These are phyloP conservation scores for Royoungia palumana DNA, from an alignment of 768 basidiomycete genomes.

Conservation along the genomic window DNA sequence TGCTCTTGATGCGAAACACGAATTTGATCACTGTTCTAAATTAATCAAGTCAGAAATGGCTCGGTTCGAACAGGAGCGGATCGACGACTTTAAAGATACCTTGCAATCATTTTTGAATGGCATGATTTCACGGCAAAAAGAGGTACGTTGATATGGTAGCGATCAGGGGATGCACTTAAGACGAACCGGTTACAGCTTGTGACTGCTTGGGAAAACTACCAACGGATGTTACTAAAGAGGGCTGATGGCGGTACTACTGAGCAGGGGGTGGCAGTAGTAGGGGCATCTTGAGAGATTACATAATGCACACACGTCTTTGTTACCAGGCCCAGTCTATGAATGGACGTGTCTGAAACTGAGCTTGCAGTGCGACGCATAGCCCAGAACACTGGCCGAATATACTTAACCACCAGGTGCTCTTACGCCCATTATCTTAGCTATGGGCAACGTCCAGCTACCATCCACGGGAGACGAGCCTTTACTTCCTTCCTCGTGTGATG, in stretches of 20 bases:
- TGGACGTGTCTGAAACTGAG: conserved; percentile 7
- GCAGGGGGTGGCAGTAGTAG: background rate
- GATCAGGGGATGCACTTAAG: background rate
- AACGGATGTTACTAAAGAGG: conserved; percentile 62
- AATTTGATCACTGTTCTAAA: conserved; percentile 86
- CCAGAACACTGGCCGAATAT: background rate
- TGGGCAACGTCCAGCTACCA: conserved; percentile 14
- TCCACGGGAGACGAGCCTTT: conserved; percentile 21
- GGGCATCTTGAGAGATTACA: conserved; percentile 4
- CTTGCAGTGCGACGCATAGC: background rate
- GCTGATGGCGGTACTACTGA: background rate
- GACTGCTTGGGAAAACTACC: conserved; percentile 76
- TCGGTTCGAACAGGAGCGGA: conserved; percentile 88
- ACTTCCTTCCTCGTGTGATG: conserved; percentile 17
- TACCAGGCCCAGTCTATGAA: background rate
- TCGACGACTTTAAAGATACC: conserved; percentile 88
- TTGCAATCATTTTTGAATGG: conserved; percentile 83
- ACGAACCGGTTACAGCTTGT: conserved; percentile 53
- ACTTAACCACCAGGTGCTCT: background rate
- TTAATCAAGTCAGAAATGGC: conserved; percentile 86
- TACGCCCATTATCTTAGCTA: conserved; percentile 3
- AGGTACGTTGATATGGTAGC: conserved; percentile 42
- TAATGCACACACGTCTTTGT: conserved; percentile 3
- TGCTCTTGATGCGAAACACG: conserved; percentile 76
- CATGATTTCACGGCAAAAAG: conserved; percentile 82